Evolutionary conservation across 768 basidiomycete genomes (phyloP).

Genomic region (Leucogyrophana mollusca): DNA sequence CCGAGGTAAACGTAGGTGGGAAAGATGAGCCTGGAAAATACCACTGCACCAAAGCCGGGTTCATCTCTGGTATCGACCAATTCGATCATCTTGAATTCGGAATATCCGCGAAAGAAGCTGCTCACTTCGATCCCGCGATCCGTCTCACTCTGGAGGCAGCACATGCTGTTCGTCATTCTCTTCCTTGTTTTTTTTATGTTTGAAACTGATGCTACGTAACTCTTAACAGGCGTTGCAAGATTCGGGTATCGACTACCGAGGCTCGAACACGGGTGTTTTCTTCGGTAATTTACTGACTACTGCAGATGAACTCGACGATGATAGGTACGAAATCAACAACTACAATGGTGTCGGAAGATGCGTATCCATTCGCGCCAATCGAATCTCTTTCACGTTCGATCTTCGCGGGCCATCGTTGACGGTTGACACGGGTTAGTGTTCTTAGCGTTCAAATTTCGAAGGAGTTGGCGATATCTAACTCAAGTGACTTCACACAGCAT

Average conservation of each 20-base stretch:
- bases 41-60: conserved; percentile 26
- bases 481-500: background rate
- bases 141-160: conserved; percentile 29
- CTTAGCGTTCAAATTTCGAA: background rate
- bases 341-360: conserved; percentile 29
- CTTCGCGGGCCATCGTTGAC: background rate
- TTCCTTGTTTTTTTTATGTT: background rate
- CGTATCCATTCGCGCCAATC: conserved; percentile 23
- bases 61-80: conserved; percentile 29
- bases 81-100: conserved; percentile 34
- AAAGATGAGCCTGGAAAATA: conserved; percentile 32
- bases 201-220: background rate
- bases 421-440: background rate
- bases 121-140: conserved; percentile 29
- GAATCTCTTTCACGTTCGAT: conserved; percentile 8
- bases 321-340: conserved; percentile 23
- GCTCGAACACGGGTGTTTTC: conserved; percentile 39
- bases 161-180: conserved; percentile 26
- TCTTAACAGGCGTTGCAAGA: conserved; percentile 36
- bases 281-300: conserved; percentile 23
- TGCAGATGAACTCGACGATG: conserved; percentile 26
- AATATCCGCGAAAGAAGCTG: conserved; percentile 29
- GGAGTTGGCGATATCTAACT: no score
- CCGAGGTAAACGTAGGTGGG: conserved; percentile 13
- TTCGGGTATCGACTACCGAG: conserved; percentile 46